phyloP scores from a whole-genome alignment of 805 yeast species.

The Cyberlindnera japonica region DNA sequence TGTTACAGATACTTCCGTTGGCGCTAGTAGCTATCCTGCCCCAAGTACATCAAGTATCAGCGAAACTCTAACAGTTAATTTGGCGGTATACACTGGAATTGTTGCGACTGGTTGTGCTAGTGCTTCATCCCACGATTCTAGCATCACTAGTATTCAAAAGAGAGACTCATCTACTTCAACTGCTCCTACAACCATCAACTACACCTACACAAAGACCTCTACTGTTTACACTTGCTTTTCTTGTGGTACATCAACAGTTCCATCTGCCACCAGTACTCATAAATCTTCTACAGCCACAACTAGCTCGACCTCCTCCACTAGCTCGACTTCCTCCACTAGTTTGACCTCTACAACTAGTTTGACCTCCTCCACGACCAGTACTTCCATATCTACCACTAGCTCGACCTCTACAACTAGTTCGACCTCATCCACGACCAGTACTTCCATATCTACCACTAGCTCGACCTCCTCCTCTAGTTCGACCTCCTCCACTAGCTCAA shows the following conservation, averaged over 20 bases:
- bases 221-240: too few species aligned
- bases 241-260: background rate
- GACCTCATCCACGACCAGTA: too few species aligned
- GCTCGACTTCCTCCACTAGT: background rate
- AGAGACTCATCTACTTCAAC: too few species aligned
- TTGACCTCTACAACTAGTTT: background rate
- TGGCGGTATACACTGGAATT: constrained; percentile 7
- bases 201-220: too few species aligned
- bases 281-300: constrained; percentile 1
- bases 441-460: background rate
- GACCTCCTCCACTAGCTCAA: too few species aligned
- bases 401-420: background rate
- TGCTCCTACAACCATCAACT: too few species aligned
- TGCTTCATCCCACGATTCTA: too few species aligned
- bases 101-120: constrained; percentile 1
- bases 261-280: background rate
- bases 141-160: too few species aligned
- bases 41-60: constrained; percentile 8
- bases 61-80: background rate
- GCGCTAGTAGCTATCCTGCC: constrained; percentile 1
- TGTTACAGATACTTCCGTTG: background rate
- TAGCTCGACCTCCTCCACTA: background rate
- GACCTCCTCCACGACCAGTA: too few species aligned
- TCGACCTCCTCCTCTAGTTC: background rate
- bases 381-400: background rate